Base-by-base conservation (phyloP, 257 asterid species). In the Avicennia marina region DNA sequence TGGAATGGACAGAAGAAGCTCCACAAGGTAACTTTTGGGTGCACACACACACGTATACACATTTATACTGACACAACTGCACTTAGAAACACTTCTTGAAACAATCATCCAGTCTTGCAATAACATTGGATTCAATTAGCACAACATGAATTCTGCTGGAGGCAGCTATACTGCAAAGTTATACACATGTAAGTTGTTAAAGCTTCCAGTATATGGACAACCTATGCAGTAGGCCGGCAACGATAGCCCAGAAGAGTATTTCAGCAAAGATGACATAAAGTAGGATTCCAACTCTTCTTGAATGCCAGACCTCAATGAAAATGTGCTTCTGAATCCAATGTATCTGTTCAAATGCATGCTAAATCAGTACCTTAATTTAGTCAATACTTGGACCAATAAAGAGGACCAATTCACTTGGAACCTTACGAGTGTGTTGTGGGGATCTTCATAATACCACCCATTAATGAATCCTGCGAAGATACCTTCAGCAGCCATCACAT, bases 401-500 rank as follows among this genome's bases (percentile, higher is more conserved):
- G 3, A 33, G 26, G 39, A 46, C 7, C 3, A 20, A 57, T 6
- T 24, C 15, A 50, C 2, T 44, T 44, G 41, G 62, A 47, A 47
- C 9, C 48, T 62, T 75, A 83, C 95, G 87, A 83, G 58, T 16
- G 85, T 86, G 66, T 83, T 86, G 42, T 69, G 82, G 32, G 90
- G 89, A 42, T 76, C 62, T n/a, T 69, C 86, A 9, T 72, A 83
- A 62, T 86, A 86, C 95, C 95, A 86, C 12, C 94, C 95, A 18
- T 83, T 86, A 61, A 86, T 67, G 45, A 86, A 86, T 56, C 90
- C 90, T 11, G 94, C 90, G 47, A 86, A 81, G 32, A 86, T 75
- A 46, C 82, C 90, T 58, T 19, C 86, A 2, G 90, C 94, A 7
- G 89, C 95, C 94, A 86, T 74, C 16, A 86, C 95, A 62, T 83